Evolutionary conservation across 805 yeast genomes (phyloP).

Genomic region (Debaryomyces castellii): DNA sequence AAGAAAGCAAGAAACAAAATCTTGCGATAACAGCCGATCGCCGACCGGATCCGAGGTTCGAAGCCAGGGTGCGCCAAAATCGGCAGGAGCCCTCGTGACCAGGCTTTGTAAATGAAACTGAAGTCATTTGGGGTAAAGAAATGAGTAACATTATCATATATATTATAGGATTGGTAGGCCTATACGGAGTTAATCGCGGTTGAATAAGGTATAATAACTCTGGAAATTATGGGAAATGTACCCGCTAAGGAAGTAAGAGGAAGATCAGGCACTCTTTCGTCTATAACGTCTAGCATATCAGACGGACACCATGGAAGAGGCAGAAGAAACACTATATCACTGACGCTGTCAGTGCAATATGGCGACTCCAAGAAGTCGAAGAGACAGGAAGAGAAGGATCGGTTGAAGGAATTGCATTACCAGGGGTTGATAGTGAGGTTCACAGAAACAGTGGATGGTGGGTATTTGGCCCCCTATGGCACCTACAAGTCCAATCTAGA

Average conservation of each 20-base stretch:
- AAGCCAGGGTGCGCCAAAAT: background rate
- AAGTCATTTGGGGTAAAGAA: background rate
- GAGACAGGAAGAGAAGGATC: constrained; percentile 55
- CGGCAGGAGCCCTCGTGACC: background rate
- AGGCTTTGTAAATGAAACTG: background rate
- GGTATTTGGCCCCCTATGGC: constrained; percentile 88
- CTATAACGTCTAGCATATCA: constrained; percentile 9
- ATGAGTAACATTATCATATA: background rate
- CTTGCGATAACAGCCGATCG: background rate
- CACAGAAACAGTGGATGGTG: constrained; percentile 87
- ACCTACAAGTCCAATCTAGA: constrained; percentile 77
- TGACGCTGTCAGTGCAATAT: constrained; percentile 10
- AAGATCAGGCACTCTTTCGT: constrained; percentile 26
- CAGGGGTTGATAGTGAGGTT: constrained; percentile 56
- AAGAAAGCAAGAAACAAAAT: too few species aligned
- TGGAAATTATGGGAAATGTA: constrained; percentile 40
- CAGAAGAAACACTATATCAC: constrained; percentile 21
- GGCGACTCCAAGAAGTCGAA: constrained; percentile 20
- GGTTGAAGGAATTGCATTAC: constrained; percentile 52
- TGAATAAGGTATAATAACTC: background rate
- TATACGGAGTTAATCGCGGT: background rate
- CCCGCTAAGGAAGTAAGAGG: constrained; percentile 40
- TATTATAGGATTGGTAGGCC: background rate
- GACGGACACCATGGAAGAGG: constrained; percentile 8
- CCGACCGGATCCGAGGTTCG: background rate